Evolutionary conservation across 306 rosid genomes (phyloP).

Genomic region (Rubus idaeus): DNA sequence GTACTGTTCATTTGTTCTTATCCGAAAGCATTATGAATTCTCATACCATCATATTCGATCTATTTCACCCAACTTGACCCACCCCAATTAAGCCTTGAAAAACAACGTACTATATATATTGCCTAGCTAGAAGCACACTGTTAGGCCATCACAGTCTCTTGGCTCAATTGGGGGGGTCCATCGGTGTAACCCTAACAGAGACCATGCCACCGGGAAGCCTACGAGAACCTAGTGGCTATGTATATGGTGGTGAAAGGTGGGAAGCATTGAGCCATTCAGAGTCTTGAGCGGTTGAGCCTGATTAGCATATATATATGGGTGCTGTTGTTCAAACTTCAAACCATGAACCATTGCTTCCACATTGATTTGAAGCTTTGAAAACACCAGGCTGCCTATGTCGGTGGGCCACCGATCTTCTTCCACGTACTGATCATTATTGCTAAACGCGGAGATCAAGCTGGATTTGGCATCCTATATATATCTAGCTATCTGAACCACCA

Average conservation of each 20-base stretch:
- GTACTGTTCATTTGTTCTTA: background rate
- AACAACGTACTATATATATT: background rate
- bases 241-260: conserved; percentile 24
- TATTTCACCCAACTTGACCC: background rate
- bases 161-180: background rate
- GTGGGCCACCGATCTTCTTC: conserved; percentile 24
- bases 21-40: background rate
- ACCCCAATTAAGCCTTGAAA: background rate
- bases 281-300: background rate
- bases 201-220: conserved; percentile 11
- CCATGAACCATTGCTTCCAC: conserved; percentile 23
- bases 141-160: conserved; percentile 8
- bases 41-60: background rate
- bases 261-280: conserved; percentile 22
- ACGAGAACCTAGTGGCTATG: background rate
- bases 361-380: conserved; percentile 9
- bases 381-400: conserved; percentile 8
- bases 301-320: conserved; percentile 18
- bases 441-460: conserved; percentile 19
- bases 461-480: background rate
- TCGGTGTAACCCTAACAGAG: background rate
- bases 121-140: background rate
- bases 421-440: conserved; percentile 1
- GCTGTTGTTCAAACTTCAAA: conserved; percentile 53
- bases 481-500: conserved; percentile 2